Evolutionary conservation across 1,139 yeast species (phyloP).

Genomic region (Pneumocystis jirovecii): DNA sequence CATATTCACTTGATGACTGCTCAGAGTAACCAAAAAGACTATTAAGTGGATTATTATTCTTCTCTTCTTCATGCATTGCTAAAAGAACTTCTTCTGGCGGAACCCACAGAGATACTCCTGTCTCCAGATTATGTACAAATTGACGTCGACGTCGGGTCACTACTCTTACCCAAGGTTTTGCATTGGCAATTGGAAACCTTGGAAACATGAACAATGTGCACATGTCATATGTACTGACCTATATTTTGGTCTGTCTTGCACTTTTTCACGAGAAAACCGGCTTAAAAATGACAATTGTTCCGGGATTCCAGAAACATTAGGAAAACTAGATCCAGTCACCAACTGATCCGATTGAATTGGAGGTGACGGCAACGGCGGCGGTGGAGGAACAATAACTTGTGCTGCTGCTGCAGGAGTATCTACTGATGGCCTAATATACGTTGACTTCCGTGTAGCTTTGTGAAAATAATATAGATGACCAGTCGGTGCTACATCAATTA

Average conservation of each 20-base stretch:
- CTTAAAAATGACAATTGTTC: neutral
- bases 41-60: neutral
- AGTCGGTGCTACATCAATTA: constrained; percentile 20
- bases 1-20: neutral
- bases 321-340: neutral
- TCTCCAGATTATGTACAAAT: constrained; percentile 28
- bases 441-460: constrained; percentile 20
- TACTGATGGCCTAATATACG: constrained; percentile 19
- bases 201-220: constrained; percentile 7
- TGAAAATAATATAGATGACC: constrained; percentile 24
- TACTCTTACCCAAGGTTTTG: constrained; percentile 30
- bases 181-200: constrained; percentile 9
- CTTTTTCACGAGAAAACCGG: neutral
- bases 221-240: constrained; percentile 15
- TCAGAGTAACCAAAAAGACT: neutral
- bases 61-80: constrained; percentile 17
- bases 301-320: neutral
- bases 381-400: neutral
- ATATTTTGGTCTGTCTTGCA: constrained; percentile 15
- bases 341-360: neutral
- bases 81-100: constrained; percentile 26
- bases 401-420: neutral
- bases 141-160: constrained; percentile 33
- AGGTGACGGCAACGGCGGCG: neutral
- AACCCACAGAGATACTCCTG: constrained; percentile 26